Conservation (phyloP, 768 basidiomycete genomes). For the Pulveroboletus ravenelii region DNA sequence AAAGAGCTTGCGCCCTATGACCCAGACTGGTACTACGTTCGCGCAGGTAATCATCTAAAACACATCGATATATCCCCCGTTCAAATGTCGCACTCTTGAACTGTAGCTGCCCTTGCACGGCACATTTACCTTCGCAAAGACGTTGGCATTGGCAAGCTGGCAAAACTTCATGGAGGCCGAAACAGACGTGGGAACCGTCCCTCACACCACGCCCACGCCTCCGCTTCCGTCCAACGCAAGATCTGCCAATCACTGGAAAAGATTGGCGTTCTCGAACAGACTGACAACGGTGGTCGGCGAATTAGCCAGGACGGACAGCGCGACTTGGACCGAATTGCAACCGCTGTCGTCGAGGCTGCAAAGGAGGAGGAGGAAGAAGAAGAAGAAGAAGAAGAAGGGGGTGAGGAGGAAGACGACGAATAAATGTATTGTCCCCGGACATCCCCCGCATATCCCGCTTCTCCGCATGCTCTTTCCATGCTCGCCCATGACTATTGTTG, state of each 20-base stretch:
- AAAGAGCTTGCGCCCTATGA: conserved; percentile 99
- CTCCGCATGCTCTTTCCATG: conserved; percentile 22
- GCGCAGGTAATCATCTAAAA: conserved; percentile 69
- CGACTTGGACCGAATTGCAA: conserved; percentile 91
- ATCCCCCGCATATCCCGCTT: conserved; percentile 14
- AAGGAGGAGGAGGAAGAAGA: conserved; percentile 76
- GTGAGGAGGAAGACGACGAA: conserved; percentile 46
- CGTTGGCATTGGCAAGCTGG: conserved; percentile 88
- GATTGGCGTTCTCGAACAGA: conserved; percentile 95
- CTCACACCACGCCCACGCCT: conserved; percentile 85
- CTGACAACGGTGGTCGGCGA: conserved; percentile 90
- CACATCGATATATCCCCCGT: not conserved
- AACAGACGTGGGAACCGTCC: conserved; percentile 96
- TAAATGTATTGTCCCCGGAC: conserved; percentile 19
- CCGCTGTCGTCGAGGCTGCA: conserved; percentile 76
- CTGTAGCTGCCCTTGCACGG: conserved; percentile 86
- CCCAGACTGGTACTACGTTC: conserved; percentile 99
- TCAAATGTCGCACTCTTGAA: not conserved
- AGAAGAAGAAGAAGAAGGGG: conserved; percentile 62
- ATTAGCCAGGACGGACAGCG: conserved; percentile 97
- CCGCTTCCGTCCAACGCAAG: conserved; percentile 88
- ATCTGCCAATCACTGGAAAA: conserved; percentile 97
- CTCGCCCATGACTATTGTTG: conserved; percentile 15
- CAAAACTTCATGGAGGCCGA: conserved; percentile 95
- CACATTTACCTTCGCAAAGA: conserved; percentile 99